These are phyloP conservation scores for Lachnum nothofagi DNA, from an alignment of 2,329 filamentous ascomycete species.

Conservation along the genomic window DNA sequence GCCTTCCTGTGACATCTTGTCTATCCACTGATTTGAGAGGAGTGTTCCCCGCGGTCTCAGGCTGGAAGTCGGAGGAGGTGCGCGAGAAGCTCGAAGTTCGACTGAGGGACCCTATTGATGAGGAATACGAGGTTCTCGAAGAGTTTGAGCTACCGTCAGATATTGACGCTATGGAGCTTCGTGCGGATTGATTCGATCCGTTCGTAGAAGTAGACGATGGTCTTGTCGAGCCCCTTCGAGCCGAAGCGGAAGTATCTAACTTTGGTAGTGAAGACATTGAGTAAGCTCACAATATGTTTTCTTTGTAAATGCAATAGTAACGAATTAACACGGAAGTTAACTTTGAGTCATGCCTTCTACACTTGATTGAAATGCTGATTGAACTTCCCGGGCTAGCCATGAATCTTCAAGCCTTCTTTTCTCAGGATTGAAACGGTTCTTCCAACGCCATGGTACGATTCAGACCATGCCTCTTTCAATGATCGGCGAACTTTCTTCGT, in stretches of 20 bases:
- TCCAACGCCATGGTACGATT: neutral
- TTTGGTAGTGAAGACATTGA: conserved; percentile 13
- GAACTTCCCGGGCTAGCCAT: neutral
- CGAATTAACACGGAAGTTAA: neutral
- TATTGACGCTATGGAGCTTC: conserved; percentile 11
- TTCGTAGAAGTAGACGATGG: conserved; percentile 14
- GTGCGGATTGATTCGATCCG: conserved; percentile 9
- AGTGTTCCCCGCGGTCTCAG: conserved; percentile 7
- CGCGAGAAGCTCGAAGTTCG: conserved; percentile 22
- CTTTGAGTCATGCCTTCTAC: neutral
- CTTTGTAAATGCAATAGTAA: too few species aligned
- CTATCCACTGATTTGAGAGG: neutral
- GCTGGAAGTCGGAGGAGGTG: conserved; percentile 11
- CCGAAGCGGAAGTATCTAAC: conserved; percentile 11
- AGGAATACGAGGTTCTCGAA: conserved; percentile 29
- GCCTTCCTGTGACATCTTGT: conserved; percentile 3
- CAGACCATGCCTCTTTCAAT: neutral
- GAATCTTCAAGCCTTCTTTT: neutral
- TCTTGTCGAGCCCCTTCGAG: conserved; percentile 1
- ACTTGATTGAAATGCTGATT: neutral
- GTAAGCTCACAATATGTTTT: too few species aligned
- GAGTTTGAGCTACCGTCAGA: conserved; percentile 4
- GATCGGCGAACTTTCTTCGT: neutral
- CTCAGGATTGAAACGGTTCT: too few species aligned
- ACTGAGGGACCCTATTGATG: conserved; percentile 35